Conservation (phyloP, 768 basidiomycete genomes). For the Chalciporus piperatus region DNA sequence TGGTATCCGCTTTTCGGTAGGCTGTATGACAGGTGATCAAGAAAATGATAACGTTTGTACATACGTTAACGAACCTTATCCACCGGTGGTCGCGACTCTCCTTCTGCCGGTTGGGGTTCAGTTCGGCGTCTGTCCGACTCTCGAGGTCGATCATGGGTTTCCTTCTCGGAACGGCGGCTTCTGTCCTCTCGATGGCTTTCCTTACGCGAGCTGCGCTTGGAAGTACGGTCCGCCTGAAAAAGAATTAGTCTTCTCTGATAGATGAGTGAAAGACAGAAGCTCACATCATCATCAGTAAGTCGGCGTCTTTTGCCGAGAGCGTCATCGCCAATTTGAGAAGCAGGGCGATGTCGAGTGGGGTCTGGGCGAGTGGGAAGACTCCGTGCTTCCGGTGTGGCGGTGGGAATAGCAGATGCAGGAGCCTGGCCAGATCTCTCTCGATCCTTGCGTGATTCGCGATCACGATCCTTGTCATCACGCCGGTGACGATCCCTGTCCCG, state of each 20-base stretch:
- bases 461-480: constrained; percentile 61
- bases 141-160: constrained; percentile 60
- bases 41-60: neutral
- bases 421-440: constrained; percentile 44
- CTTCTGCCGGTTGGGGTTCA: constrained; percentile 58
- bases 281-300: constrained; percentile 69
- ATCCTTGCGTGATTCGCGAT: constrained; percentile 60
- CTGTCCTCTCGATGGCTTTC: constrained; percentile 77
- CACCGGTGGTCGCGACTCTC: constrained; percentile 44
- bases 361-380: constrained; percentile 60
- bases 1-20: constrained; percentile 52
- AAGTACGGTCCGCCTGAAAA: constrained; percentile 62
- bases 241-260: constrained; percentile 8
- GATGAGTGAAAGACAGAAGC: constrained; percentile 22
- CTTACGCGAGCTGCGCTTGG: constrained; percentile 81
- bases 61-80: constrained; percentile 55
- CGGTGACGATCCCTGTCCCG: constrained; percentile 47
- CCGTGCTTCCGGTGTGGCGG: constrained; percentile 48
- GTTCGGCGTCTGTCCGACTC: constrained; percentile 67
- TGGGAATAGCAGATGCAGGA: constrained; percentile 28
- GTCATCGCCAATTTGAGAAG: constrained; percentile 52
- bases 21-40: constrained; percentile 29
- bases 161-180: constrained; percentile 66
- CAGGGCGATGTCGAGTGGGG: constrained; percentile 50
- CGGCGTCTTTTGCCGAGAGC: constrained; percentile 71